Conservation (phyloP, 257 asterid genomes). For the Nicotiana obtusifolia region DNA sequence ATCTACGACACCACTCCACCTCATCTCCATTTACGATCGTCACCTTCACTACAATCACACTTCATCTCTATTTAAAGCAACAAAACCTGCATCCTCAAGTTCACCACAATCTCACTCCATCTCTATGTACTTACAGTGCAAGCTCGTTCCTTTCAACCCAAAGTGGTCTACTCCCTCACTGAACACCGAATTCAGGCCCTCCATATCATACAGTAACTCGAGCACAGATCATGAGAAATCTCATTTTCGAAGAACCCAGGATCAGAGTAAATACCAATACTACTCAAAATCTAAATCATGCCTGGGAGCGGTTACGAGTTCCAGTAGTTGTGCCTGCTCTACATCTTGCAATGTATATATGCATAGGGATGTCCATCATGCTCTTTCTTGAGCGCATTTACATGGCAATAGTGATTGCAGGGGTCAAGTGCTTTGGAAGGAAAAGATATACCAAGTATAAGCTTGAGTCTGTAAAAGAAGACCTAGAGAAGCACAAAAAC, state of each 20-base stretch:
- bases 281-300: slow-evolving; percentile 30
- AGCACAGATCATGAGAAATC: slow-evolving; percentile 48
- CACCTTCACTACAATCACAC: slow-evolving; percentile 19
- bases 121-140: slow-evolving; percentile 24
- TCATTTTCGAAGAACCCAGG: slow-evolving; percentile 28
- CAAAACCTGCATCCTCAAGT: slow-evolving; percentile 17
- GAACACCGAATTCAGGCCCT: slow-evolving; percentile 15
- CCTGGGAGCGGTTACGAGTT: slow-evolving; percentile 62
- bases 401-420: slow-evolving; percentile 73
- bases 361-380: slow-evolving; percentile 82
- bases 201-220: neutral
- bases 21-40: slow-evolving; percentile 20
- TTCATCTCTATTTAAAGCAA: slow-evolving; percentile 41
- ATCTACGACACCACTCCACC: slow-evolving; percentile 34
- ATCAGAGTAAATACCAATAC: slow-evolving; percentile 44
- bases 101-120: slow-evolving; percentile 9
- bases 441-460: slow-evolving; percentile 76
- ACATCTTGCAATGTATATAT: slow-evolving; percentile 44
- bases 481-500: slow-evolving; percentile 45
- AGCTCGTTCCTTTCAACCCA: slow-evolving; percentile 24
- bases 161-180: slow-evolving; percentile 18
- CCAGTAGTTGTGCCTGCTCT: slow-evolving; percentile 62
- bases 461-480: slow-evolving; percentile 61
- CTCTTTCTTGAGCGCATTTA: slow-evolving; percentile 72
- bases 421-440: slow-evolving; percentile 57